Evolutionary conservation across 371 early-diverging fungal species (phyloP).

Genomic region (Mucor indicus): DNA sequence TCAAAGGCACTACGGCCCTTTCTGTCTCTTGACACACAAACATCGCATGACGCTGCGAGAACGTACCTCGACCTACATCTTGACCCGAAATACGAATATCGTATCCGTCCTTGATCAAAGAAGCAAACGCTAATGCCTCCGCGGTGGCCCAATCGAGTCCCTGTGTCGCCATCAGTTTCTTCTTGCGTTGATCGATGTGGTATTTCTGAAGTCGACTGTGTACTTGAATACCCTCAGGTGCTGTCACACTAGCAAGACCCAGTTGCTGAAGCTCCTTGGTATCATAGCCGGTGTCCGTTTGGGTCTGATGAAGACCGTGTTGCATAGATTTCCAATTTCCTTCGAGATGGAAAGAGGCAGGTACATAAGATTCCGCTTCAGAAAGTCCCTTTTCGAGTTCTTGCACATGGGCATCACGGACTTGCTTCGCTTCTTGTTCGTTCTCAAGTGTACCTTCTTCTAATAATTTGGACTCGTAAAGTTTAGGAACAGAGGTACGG

Average conservation of each 20-base stretch:
- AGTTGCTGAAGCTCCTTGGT: slow-evolving; percentile 59
- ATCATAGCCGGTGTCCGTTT: slow-evolving; percentile 58
- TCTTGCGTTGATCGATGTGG: slow-evolving; percentile 80
- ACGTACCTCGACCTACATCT: slow-evolving; percentile 97
- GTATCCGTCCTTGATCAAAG: slow-evolving; percentile 78
- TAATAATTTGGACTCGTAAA: slow-evolving; percentile 76
- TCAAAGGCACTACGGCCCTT: slow-evolving; percentile 76
- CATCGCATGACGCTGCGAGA: slow-evolving; percentile 95
- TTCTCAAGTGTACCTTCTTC: slow-evolving; percentile 32
- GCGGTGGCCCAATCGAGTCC: slow-evolving; percentile 97
- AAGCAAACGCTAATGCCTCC: slow-evolving; percentile 92
- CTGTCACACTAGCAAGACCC: slow-evolving; percentile 69
- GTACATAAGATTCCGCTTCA: slow-evolving; percentile 36
- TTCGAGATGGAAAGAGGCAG: slow-evolving; percentile 53
- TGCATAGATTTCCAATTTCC: slow-evolving; percentile 72
- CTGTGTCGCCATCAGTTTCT: slow-evolving; percentile 56
- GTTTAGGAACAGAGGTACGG: slow-evolving; percentile 76
- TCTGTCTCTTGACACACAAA: slow-evolving; percentile 83
- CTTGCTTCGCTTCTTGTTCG: slow-evolving; percentile 42
- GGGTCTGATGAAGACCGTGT: slow-evolving; percentile 22
- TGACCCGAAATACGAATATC: slow-evolving; percentile 94
- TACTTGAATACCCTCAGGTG: slow-evolving; percentile 62
- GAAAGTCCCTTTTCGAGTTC: slow-evolving; percentile 61
- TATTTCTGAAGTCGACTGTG: slow-evolving; percentile 89
- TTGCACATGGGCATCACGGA: slow-evolving; percentile 55